Conservation (phyloP, 169 alveolate species). For the Pseudocohnilembus persalinus region DNA sequence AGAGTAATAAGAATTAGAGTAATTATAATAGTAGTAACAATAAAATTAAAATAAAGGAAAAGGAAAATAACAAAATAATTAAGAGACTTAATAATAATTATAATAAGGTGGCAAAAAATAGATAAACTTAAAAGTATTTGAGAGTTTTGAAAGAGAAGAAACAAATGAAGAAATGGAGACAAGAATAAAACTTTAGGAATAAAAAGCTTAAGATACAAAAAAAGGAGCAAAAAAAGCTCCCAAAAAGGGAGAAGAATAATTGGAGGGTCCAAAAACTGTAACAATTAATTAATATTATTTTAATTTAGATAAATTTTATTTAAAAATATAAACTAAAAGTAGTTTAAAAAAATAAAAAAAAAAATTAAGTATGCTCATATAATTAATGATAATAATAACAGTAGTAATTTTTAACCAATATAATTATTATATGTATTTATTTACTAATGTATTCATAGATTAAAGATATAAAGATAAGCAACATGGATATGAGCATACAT, state of each 20-base stretch:
- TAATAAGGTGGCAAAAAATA: slow-evolving; percentile 45
- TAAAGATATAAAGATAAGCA: slow-evolving; percentile 65
- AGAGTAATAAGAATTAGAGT: too few species aligned
- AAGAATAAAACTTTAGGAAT: slow-evolving; percentile 67
- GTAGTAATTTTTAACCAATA: slow-evolving; percentile 35
- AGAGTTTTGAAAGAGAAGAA: slow-evolving; percentile 74
- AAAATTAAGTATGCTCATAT: slow-evolving; percentile 47
- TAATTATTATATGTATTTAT: slow-evolving; percentile 43
- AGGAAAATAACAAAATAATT: slow-evolving; percentile 45
- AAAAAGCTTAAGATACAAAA: slow-evolving; percentile 28
- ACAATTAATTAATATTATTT: slow-evolving; percentile 8
- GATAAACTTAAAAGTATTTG: slow-evolving; percentile 41
- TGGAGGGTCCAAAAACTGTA: slow-evolving; percentile 47
- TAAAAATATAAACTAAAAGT: slow-evolving; percentile 29
- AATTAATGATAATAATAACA: slow-evolving; percentile 45
- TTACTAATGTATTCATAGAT: slow-evolving; percentile 49
- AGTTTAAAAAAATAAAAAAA: slow-evolving; percentile 24
- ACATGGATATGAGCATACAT: slow-evolving; percentile 65
- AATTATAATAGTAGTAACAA: too few species aligned
- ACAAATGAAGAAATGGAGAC: slow-evolving; percentile 79
- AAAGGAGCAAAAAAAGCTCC: slow-evolving; percentile 51
- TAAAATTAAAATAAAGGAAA: slow-evolving; percentile 36
- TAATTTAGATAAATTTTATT: slow-evolving; percentile 6
- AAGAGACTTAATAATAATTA: slow-evolving; percentile 48
- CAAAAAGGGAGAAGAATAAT: not conserved